These are phyloP conservation scores for Myxozyma melibiosi DNA, from an alignment of 805 yeast genomes.

Conservation along the genomic window DNA sequence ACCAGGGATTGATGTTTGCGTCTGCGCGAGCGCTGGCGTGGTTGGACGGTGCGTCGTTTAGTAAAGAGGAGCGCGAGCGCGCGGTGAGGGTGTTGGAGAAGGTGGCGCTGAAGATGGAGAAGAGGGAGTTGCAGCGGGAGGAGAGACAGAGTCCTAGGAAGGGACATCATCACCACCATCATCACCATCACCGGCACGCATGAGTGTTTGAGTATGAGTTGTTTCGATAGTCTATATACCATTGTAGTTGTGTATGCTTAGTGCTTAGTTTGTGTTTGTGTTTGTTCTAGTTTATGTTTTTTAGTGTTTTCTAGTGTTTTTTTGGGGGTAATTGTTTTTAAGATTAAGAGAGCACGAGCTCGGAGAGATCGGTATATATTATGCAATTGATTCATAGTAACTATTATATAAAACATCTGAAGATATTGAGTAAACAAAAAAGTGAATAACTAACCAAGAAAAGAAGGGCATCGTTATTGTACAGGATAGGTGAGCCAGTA, in stretches of 20 bases:
- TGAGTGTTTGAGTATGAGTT: background rate
- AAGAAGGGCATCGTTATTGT: too few relatives aligned
- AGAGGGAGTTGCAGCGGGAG: background rate
- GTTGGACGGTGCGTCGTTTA: constrained; percentile 28
- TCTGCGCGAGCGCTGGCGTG: constrained; percentile 20
- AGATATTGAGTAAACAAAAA: background rate
- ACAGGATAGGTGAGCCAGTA: too few relatives aligned
- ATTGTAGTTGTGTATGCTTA: too few relatives aligned
- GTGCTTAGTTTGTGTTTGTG: too few relatives aligned
- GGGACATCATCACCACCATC: background rate
- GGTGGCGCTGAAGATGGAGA: constrained; percentile 23
- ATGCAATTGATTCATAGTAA: background rate
- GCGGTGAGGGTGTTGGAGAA: constrained; percentile 20
- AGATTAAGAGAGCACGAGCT: background rate
- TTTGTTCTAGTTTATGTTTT: too few relatives aligned
- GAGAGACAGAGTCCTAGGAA: background rate
- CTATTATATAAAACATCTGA: background rate
- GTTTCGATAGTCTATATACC: too few relatives aligned
- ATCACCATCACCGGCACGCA: background rate
- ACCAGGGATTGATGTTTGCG: constrained; percentile 31
- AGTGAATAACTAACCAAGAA: background rate
- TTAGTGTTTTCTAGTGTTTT: too few relatives aligned
- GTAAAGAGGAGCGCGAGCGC: constrained; percentile 6
- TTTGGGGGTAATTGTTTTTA: too few relatives aligned
- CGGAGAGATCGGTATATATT: background rate